Evolutionary conservation across 345 rosid species (phyloP), one percentile per base, ranked within the genome.

Genomic region (Eutrema japonicum): DNA sequence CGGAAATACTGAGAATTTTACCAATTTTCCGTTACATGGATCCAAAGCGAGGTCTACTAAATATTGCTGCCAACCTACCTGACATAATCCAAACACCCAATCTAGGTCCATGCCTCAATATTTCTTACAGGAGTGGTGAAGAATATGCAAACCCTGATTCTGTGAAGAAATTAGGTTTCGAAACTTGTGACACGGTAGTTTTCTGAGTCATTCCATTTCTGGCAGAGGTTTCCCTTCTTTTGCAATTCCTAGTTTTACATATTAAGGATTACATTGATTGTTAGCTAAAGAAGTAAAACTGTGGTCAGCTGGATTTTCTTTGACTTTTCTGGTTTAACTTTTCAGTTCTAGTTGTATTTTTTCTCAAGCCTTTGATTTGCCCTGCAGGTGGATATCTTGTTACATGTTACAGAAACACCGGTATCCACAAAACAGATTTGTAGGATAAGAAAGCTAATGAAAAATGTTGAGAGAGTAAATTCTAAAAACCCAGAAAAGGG

Each of bases 1-100:
- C 88, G 38, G 92, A 92, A 79, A 78, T 92, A 53, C 77, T 90
- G 66, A 85, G 66, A 33, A 66, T 86, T 63, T 78, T 92, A 68
- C 98, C 96, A 62, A 84, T 95, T 79, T 88, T 89, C 10, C 89
- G 81, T 65, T 95, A 95, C 82, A 90, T 89, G 94, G 87, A 95
- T 71, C 96, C 94, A 7, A 62, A 70, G 7, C 69, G 79, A 30
- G 98, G 97, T 50, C 73, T 85, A 68, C 70, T 95, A 66, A 95
- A 95, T 51, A 77, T 92, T 47, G 92, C 96, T 27, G 85, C 96
- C 55, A 82, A 83, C 70, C 77, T 86, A 68, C 86, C 88, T 13
- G 76, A 64, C 77, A 82, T 82, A 64, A 72, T 82, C 40, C 64
- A 73, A 51, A 72, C 74, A 74, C 87, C 90, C 49, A 86, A 85